Evolutionary conservation across 2,329 filamentous ascomycete species (phyloP).

Genomic region (Neofusicoccum ribis): DNA sequence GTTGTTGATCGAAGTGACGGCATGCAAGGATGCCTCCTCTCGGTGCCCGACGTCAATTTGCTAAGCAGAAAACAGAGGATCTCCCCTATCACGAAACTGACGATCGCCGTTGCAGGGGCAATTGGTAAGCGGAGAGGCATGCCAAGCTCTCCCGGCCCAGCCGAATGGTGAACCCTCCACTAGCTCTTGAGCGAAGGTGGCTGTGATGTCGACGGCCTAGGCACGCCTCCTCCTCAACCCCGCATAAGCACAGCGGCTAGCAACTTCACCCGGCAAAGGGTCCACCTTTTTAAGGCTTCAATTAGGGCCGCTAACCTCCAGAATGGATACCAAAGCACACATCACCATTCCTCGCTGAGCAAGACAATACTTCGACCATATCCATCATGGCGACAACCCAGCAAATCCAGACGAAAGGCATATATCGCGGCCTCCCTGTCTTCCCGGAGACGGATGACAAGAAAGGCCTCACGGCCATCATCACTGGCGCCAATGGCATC

Average conservation of each 20-base stretch:
- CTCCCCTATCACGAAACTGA: not conserved
- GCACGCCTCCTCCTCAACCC: not conserved
- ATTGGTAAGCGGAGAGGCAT: not conserved
- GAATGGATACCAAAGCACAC: not conserved
- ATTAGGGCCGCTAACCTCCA: not conserved
- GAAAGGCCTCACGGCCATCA: constrained; percentile 51
- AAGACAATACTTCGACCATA: no score
- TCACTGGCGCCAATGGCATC: constrained; percentile 57
- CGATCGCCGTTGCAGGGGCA: not conserved
- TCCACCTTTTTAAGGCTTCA: not conserved
- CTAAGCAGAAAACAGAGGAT: not conserved
- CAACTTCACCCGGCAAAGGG: not conserved
- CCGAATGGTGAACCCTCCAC: not conserved
- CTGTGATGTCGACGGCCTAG: not conserved
- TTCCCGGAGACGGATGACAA: constrained; percentile 38
- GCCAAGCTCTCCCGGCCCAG: not conserved
- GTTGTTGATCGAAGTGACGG: not conserved
- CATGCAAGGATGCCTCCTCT: not conserved
- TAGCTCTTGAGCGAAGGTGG: not conserved
- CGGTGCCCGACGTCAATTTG: not conserved
- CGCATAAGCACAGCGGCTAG: not conserved
- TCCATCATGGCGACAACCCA: not conserved
- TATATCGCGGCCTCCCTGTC: constrained; percentile 53
- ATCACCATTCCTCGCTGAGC: not conserved
- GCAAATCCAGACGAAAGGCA: constrained; percentile 38